Percentiles rank a stretch among this genome's conserved stretches.
Evolutionary conservation across 2,329 filamentous ascomycete species (phyloP).

Genomic region (Pyrenophora tritici-repentis): DNA sequence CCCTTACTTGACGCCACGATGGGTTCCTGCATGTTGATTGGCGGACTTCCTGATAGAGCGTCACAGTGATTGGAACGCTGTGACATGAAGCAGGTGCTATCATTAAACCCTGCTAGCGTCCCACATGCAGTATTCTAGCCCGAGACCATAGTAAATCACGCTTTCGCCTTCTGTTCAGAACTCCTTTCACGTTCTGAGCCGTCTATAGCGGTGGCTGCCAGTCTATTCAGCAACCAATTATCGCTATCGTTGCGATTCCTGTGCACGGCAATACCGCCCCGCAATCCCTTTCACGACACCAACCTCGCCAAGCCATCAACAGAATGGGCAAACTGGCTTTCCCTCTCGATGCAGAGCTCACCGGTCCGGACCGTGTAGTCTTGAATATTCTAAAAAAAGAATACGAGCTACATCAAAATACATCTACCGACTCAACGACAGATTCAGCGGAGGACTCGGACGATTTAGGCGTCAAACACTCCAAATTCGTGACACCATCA

Average conservation of each 20-base stretch:
- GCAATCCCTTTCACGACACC: neutral
- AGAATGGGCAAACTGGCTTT: conserved; percentile 40
- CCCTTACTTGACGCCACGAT: too few relatives aligned
- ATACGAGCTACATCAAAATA: conserved; percentile 26
- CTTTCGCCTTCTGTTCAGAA: neutral
- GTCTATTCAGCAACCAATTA: neutral
- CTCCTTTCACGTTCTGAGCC: neutral
- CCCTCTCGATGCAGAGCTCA: conserved; percentile 39
- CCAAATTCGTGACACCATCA: conserved; percentile 34
- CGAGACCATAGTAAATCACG: too few relatives aligned
- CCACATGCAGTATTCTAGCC: too few relatives aligned
- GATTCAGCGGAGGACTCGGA: conserved; percentile 31
- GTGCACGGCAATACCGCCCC: neutral
- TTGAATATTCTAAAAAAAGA: conserved; percentile 37
- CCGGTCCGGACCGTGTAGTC: conserved; percentile 37
- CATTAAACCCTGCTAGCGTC: too few relatives aligned
- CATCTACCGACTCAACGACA: neutral
- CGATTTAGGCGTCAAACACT: conserved; percentile 31
- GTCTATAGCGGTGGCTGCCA: neutral
- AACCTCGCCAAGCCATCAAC: conserved; percentile 4
- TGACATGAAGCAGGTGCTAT: too few relatives aligned
- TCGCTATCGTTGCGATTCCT: neutral
- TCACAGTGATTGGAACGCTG: too few relatives aligned
- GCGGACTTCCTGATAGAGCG: too few relatives aligned
- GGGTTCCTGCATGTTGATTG: neutral